Evolutionary conservation across 2,329 filamentous ascomycete genomes (phyloP).

Genomic region (Balansia obtecta): DNA sequence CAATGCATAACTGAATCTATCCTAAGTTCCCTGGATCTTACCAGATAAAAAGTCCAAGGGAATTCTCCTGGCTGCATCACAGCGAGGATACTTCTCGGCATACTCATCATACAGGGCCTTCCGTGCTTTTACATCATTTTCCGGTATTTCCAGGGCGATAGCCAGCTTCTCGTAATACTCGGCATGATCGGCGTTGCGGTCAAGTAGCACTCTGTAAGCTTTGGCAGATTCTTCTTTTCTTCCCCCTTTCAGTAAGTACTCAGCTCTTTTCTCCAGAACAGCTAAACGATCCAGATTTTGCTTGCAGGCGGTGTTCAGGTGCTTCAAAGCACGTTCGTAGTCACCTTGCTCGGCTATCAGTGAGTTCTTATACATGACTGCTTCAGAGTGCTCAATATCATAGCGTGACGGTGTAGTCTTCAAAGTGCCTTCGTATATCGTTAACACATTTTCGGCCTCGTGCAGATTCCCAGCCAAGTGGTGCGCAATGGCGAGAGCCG

Average conservation of each 20-base stretch:
- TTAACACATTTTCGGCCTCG: slow-evolving; percentile 83
- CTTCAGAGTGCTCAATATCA: slow-evolving; percentile 89
- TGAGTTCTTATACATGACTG: slow-evolving; percentile 85
- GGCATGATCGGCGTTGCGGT: slow-evolving; percentile 79
- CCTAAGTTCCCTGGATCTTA: slow-evolving; percentile 18
- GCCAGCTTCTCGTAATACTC: slow-evolving; percentile 74
- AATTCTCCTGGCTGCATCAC: slow-evolving; percentile 74
- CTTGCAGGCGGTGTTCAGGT: slow-evolving; percentile 68
- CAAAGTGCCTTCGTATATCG: slow-evolving; percentile 84
- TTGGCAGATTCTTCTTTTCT: slow-evolving; percentile 68
- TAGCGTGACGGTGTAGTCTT: slow-evolving; percentile 64
- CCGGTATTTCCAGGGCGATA: slow-evolving; percentile 48
- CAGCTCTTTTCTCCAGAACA: slow-evolving; percentile 73
- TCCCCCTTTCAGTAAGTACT: slow-evolving; percentile 69
- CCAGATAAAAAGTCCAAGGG: slow-evolving; percentile 81
- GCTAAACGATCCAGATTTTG: slow-evolving; percentile 72
- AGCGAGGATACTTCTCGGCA: slow-evolving; percentile 66
- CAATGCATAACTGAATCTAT: not conserved
- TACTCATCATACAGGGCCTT: slow-evolving; percentile 68
- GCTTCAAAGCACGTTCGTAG: slow-evolving; percentile 68
- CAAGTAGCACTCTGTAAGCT: slow-evolving; percentile 69
- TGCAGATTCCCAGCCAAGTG: slow-evolving; percentile 77
- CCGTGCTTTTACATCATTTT: slow-evolving; percentile 46
- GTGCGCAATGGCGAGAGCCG: slow-evolving; percentile 85
- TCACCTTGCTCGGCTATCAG: slow-evolving; percentile 88